Conservation (phyloP, 208 protist genomes). For the Leptomonas seymouri region DNA sequence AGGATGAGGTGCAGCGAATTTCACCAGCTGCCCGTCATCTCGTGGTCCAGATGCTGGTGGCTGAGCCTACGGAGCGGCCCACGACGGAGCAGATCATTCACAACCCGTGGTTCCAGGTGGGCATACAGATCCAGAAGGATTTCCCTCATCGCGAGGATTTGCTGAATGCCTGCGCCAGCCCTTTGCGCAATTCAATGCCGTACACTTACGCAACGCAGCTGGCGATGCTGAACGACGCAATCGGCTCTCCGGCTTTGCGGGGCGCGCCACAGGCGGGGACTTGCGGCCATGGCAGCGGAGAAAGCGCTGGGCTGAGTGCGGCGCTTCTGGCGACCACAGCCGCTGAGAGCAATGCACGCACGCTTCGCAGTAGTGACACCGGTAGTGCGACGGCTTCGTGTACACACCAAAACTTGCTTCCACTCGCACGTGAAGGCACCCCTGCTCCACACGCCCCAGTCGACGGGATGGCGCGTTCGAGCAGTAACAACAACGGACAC, state of each 20-base stretch:
- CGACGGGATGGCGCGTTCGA: not conserved
- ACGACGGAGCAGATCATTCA: slow-evolving; percentile 87
- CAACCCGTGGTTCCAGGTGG: slow-evolving; percentile 82
- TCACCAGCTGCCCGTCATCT: slow-evolving; percentile 59
- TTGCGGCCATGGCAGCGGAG: not conserved
- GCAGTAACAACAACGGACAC: slow-evolving; percentile 3
- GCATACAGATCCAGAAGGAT: slow-evolving; percentile 51
- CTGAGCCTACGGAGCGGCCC: slow-evolving; percentile 82
- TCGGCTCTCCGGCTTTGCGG: not conserved
- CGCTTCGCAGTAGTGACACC: not conserved
- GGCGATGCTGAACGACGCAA: not conserved
- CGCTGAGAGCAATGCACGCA: not conserved
- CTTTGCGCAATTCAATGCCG: not conserved
- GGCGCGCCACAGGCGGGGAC: not conserved
- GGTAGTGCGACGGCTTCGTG: not conserved
- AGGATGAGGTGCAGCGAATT: slow-evolving; percentile 77
- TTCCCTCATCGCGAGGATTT: slow-evolving; percentile 76
- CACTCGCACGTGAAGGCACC: not conserved
- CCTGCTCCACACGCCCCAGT: too few relatives aligned
- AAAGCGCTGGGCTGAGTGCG: not conserved
- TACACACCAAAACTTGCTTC: not conserved
- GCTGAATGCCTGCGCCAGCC: slow-evolving; percentile 12
- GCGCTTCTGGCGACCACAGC: not conserved
- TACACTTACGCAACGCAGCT: not conserved
- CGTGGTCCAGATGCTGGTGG: slow-evolving; percentile 74